phyloP scores from a whole-genome alignment of 1,284 basidiomycete genomes.

The Heliocybe sulcata region DNA sequence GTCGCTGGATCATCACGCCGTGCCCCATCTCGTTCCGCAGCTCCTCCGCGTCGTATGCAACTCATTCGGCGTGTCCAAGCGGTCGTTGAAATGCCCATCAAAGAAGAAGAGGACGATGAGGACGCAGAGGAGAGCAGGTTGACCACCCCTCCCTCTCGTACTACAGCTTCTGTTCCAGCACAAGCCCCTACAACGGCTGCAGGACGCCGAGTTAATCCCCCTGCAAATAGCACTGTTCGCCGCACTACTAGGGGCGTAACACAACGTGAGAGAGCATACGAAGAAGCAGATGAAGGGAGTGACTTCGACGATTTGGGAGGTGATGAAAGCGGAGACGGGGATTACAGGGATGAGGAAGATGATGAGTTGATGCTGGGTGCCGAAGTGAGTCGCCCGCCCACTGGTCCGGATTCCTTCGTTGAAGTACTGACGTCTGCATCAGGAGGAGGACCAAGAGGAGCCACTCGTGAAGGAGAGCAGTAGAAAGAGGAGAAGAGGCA shows the following conservation, averaged over 20 bases:
- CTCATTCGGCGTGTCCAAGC: conserved; percentile 37
- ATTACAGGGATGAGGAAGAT: conserved; percentile 20
- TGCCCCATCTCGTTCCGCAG: background rate
- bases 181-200: background rate
- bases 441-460: background rate
- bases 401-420: background rate
- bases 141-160: too few species aligned
- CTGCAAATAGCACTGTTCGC: background rate
- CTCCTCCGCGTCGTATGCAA: background rate
- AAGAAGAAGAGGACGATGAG: conserved; percentile 34
- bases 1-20: background rate
- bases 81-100: conserved; percentile 34
- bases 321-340: conserved; percentile 10
- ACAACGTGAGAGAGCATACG: background rate
- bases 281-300: conserved; percentile 12
- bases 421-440: background rate
- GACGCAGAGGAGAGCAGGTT: conserved; percentile 9
- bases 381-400: conserved; percentile 27
- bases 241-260: background rate
- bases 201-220: conserved; percentile 8
- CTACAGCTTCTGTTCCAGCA: too few species aligned
- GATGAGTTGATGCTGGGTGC: conserved; percentile 41
- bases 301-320: conserved; percentile 17
- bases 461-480: background rate
- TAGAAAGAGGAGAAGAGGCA: background rate